These are phyloP conservation scores for Novymonas esmeraldas DNA, from an alignment of 208 protist species.

Conservation along the genomic window DNA sequence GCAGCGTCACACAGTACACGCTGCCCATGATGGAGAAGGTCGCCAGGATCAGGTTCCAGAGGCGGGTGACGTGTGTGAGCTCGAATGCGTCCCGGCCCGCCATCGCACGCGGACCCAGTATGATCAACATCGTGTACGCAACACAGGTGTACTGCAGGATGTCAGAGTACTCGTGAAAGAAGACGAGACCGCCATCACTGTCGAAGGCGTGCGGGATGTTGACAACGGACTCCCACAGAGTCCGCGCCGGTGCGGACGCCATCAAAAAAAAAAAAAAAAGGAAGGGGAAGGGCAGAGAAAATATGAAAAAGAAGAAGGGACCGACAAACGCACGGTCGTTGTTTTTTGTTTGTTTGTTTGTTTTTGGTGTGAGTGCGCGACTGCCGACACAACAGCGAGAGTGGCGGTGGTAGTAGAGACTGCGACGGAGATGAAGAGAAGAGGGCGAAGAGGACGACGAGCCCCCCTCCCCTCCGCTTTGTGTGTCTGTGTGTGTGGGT, in stretches of 20 bases:
- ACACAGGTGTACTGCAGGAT: conserved; percentile 35
- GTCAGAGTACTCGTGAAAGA: conserved; percentile 41
- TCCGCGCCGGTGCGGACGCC: not conserved
- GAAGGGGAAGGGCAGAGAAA: not conserved
- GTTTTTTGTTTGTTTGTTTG: too few relatives aligned
- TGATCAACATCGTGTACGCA: conserved; percentile 37
- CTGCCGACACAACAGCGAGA: too few relatives aligned
- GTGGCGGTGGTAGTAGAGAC: too few relatives aligned
- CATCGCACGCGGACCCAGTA: conserved; percentile 30
- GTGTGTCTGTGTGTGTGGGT: too few relatives aligned
- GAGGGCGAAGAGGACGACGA: too few relatives aligned
- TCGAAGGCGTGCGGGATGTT: conserved; percentile 31
- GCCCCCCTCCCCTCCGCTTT: too few relatives aligned
- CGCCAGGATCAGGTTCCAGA: conserved; percentile 76
- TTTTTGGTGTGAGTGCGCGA: too few relatives aligned
- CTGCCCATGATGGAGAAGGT: conserved; percentile 65
- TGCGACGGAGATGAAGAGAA: too few relatives aligned
- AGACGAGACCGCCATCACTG: conserved; percentile 25
- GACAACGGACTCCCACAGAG: conserved; percentile 1
- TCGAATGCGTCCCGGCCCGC: conserved; percentile 39
- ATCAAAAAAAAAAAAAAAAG: conserved; percentile 1
- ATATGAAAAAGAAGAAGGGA: not conserved
- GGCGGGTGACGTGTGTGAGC: conserved; percentile 38
- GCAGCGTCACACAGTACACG: conserved; percentile 41
- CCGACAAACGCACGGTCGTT: too few relatives aligned